Evolutionary conservation across 352 stramenopile genomes (phyloP).

Genomic region (Globisporangium canariense): DNA sequence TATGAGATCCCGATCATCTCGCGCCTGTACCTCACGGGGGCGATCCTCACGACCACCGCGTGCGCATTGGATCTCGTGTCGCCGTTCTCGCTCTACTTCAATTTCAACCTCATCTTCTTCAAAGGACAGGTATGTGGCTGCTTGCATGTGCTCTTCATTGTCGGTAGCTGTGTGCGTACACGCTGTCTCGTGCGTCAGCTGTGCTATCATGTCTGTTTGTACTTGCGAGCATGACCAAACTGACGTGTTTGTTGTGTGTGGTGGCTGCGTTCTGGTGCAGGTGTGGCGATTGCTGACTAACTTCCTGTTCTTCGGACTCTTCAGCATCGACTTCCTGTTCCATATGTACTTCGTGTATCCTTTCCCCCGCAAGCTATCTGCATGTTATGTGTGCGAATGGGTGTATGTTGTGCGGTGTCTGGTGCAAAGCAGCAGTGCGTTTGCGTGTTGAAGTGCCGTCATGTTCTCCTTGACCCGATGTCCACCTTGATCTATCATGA

Average conservation of each 20-base stretch:
- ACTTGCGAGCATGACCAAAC: not conserved
- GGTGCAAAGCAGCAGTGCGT: not conserved
- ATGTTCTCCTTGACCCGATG: slow-evolving; percentile 6
- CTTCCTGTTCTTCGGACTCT: slow-evolving; percentile 99
- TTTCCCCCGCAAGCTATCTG: slow-evolving; percentile 25
- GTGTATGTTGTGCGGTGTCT: slow-evolving; percentile 1
- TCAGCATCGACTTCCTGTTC: slow-evolving; percentile 99
- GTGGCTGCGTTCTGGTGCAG: slow-evolving; percentile 26
- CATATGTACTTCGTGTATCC: slow-evolving; percentile 99
- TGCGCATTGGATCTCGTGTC: slow-evolving; percentile 97
- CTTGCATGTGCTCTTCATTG: not conserved
- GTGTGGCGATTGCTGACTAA: slow-evolving; percentile 96
- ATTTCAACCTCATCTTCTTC: slow-evolving; percentile 96
- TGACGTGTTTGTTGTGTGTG: not conserved
- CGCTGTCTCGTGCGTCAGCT: not conserved
- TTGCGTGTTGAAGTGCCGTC: not conserved
- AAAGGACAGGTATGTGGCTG: slow-evolving; percentile 88
- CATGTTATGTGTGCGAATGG: slow-evolving; percentile 5
- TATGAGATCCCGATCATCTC: slow-evolving; percentile 98
- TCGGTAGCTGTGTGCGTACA: not conserved
- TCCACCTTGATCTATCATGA: not conserved
- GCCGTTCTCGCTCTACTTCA: slow-evolving; percentile 95
- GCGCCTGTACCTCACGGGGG: slow-evolving; percentile 95
- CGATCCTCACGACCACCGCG: slow-evolving; percentile 95
- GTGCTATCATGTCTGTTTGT: slow-evolving; percentile 4